Evolutionary conservation across 345 rosid genomes (phyloP), one percentile per base, ranked within the genome.

Genomic region (Populus euphratica): DNA sequence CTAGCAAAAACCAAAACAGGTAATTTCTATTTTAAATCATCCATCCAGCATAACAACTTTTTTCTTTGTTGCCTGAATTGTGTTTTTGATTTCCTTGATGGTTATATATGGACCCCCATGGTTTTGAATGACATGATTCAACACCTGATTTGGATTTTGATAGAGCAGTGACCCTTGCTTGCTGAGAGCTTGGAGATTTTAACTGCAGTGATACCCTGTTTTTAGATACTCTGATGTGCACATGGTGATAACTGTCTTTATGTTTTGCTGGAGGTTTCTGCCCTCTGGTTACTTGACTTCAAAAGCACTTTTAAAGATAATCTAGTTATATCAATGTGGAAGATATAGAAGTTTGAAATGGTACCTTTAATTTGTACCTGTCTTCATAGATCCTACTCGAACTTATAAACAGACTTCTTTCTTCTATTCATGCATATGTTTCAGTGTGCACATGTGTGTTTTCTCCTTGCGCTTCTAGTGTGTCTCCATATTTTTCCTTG

Each of bases 1-100:
- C 86, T 85, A 50, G 88, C 87, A 1, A 92, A 89, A 88, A 72
- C 88, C 61, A 91, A 90, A 86, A 82, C 93, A 83, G 94, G 97
- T 92, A 66, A 23, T 33, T 72, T 71, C 44, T 61, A 11, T 29
- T 11, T 73, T 76, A 54, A 39, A 25, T 72, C 41, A 69, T 70
- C 73, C 65, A 14, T 74, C 33, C 9, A 21, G 9, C 39, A 23
- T 66, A 11, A 9, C 23, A 69, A n/a, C 47, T 4, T 39, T 69
- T 44, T 64, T 14, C 43, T 36, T 59, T 44, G 41, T 10, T 35
- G 72, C 21, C 63, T 70, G 54, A 13, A 23, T 47, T 44, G 7
- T 66, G 18, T 35, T 73, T 31, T 52, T 38, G 50, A 59, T 27
- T 73, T 23, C n/a, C 72, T 59, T 69, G 62, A 49, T 70, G 38